Evolutionary conservation across 179 eudicot species (phyloP).

Genomic region (Beta corolliflora): DNA sequence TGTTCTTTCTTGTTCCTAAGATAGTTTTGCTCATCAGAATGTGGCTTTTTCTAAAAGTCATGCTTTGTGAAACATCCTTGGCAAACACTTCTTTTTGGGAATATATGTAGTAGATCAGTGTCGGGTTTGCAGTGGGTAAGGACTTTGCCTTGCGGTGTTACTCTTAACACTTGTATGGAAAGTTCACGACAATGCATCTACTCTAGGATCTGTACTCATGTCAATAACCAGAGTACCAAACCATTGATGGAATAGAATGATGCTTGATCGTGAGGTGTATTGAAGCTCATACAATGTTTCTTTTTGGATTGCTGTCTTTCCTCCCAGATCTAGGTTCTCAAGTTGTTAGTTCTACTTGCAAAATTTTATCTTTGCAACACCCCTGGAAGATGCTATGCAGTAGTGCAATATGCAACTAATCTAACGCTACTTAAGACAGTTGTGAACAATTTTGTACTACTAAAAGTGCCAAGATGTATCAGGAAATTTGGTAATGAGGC

Average conservation of each 20-base stretch:
- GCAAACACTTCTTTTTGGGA: background rate
- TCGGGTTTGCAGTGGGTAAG: background rate
- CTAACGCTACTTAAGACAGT: background rate
- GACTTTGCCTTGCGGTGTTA: background rate
- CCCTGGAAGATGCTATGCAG: background rate
- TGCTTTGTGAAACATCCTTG: background rate
- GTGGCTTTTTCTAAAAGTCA: background rate
- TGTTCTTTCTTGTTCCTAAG: too few species aligned
- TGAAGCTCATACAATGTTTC: background rate
- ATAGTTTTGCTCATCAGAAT: background rate
- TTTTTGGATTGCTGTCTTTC: background rate
- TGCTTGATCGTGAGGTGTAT: background rate
- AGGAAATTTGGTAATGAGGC: background rate
- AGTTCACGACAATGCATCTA: background rate
- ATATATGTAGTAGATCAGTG: background rate
- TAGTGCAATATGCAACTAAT: background rate
- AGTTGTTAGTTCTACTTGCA: background rate
- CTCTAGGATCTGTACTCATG: background rate
- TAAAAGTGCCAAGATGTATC: background rate
- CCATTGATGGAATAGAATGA: background rate
- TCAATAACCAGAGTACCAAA: background rate
- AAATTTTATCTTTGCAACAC: background rate
- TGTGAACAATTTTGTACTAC: background rate
- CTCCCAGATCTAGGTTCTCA: background rate
- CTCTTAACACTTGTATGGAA: background rate